phyloP scores from a whole-genome alignment of 352 stramenopile genomes.

The Salisapilia sapeloensis region DNA sequence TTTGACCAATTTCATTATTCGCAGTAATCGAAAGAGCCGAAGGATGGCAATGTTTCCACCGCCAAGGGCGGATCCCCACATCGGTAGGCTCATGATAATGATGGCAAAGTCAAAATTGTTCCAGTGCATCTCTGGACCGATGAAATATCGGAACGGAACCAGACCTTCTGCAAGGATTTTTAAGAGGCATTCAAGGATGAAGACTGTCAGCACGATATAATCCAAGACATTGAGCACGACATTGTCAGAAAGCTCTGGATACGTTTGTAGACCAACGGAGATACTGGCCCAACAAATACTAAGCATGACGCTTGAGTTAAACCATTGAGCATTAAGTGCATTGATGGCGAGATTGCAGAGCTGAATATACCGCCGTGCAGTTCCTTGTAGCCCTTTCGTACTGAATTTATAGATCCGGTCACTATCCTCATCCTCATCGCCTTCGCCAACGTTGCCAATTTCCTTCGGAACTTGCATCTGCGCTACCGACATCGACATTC shows the following conservation, averaged over 20 bases:
- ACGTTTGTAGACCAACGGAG: constrained; percentile 70
- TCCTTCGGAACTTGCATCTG: too few relatives aligned
- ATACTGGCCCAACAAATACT: constrained; percentile 68
- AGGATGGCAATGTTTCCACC: constrained; percentile 69
- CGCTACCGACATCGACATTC: too few relatives aligned
- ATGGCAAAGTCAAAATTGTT: constrained; percentile 79
- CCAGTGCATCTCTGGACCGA: constrained; percentile 52
- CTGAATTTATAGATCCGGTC: constrained; percentile 14
- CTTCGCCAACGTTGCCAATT: constrained; percentile 1
- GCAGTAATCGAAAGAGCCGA: constrained; percentile 70
- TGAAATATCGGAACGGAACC: constrained; percentile 59
- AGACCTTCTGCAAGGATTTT: constrained; percentile 72
- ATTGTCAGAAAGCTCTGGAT: constrained; percentile 21
- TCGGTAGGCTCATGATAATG: constrained; percentile 56
- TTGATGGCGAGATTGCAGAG: constrained; percentile 18
- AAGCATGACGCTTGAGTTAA: constrained; percentile 53
- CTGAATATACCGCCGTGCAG: constrained; percentile 11
- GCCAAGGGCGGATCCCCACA: constrained; percentile 40
- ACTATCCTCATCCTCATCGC: constrained; percentile 8
- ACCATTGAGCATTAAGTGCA: constrained; percentile 30
- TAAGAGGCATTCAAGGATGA: constrained; percentile 54
- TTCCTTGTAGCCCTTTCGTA: constrained; percentile 15
- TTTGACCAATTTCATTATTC: constrained; percentile 85
- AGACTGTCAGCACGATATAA: constrained; percentile 39
- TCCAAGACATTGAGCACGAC: constrained; percentile 42